Evolutionary conservation across 2,329 filamentous ascomycete species (phyloP), one percentile per base, ranked within the genome.

Genomic region (Fusarium burgessii): DNA sequence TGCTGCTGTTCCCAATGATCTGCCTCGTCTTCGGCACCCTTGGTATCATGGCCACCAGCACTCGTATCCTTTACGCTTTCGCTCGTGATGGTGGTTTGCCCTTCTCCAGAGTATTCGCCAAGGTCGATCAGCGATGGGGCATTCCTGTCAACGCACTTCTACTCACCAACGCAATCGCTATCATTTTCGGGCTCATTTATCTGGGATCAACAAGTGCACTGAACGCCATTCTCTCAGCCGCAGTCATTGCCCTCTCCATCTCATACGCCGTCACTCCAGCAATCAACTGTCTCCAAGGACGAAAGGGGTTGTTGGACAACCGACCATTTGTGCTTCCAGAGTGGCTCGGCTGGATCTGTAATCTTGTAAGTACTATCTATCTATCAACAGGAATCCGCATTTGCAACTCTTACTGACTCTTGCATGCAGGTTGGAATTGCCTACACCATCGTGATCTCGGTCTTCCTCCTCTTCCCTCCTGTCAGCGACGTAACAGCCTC

Each of bases 351-450:
- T 49, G 46, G 46, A 6, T 7, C 7, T 49, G 29, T 7, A 49
- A 49, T 18, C 7, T 49, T 2, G 46, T 49, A 10, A 49, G 46
- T 49, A n/a, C n/a, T n/a, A n/a, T 1, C 10, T 2, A 4, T 9
- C 0, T 2, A n/a, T 29, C 27, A 17, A 3, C 3, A 8, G 12
- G 15, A 4, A 4, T 32, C 3, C 2, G 0, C 7, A 2, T 3
- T 7, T 12, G 0, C 6, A 25, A 3, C 6, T 20, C 7, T 33
- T 5, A 10, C 46, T 49, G 3, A 23, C 5, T 4, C 0, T 49
- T 1, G 5, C n/a, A 10, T 23, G 7, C 8, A 49, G 46, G 46
- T 35, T 13, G 46, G 46, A 0, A 49, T 49, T 0, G 29, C 46
- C 15, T 49, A 49, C n/a, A 49, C 46, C 5, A 33, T 49, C 4